Evolutionary conservation across 371 early-diverging fungal species (phyloP), one percentile per base, ranked within the genome.

Genomic region (Amoeboaphelidium occidentale): DNA sequence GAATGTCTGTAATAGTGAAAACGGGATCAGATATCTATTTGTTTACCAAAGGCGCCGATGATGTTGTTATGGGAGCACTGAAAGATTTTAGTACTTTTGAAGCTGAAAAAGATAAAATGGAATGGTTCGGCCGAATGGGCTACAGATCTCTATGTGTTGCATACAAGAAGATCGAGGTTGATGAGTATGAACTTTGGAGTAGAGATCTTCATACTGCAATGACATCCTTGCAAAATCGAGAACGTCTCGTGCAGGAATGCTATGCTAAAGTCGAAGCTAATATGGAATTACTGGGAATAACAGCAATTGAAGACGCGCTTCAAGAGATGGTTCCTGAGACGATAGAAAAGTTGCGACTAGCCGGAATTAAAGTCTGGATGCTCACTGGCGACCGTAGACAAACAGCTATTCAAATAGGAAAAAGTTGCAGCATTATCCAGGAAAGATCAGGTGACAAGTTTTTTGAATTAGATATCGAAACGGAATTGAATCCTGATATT

Each of bases 301-400:
- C 76, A 4, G 75, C 72, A 25, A 72, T 81, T 51, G 77, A 78
- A 63, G 81, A 81, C 55, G 58, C 62, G 41, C 55, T 81, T 42
- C 76, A 76, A 56, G 71, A 71, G 27, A 50, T 59, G 32, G 76
- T 73, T 1, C 65, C 67, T 32, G 66, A 72, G 27, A 72, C 76
- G 17, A 67, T 80, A 32, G 65, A 59, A 24, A 61, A 52, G 39
- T 49, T 78, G 23, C 58, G 24, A 27, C 44, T 55, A n/a, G 58
- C 58, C 23, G 48, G 65, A 6, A 63, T 66, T 10, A 59, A 58
- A 47, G 47, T 65, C n/a, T 69, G 66, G 66, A 64, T 69, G 62
- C 28, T 69, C 26, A 69, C 69, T n/a, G 69, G 69, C 23, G 69
- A 69, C 48, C 64, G 63, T 51, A 61, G 52, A 51, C 67, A 66